Base-by-base conservation (phyloP, 1,284 basidiomycete species). In the Cutaneotrichosporon cyanovorans region DNA sequence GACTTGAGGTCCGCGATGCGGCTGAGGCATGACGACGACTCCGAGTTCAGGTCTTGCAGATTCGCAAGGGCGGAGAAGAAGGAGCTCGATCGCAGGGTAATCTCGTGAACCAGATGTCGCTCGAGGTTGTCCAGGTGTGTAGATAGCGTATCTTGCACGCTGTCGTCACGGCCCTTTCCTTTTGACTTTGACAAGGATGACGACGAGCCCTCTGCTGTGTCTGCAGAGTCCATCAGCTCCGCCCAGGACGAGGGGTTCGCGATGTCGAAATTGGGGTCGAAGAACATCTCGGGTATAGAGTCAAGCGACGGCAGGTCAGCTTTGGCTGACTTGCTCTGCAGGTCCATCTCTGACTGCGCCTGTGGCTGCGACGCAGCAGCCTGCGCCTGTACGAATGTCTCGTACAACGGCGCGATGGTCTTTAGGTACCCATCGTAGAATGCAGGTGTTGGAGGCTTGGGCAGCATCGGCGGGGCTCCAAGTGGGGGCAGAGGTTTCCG, bases 61-160 rank as follows among this genome's bases (percentile, higher is more conserved):
- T 97, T 97, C 9, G 88, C 82, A 19, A 99, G 79, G 1, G 93
- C 95, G 1, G 91, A 86, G 64, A 98, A 99, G 78, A 99, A 98
- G 3, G 89, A 90, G 0, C 87, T 81, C 0, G 89, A 89, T 5
- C 92, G 84, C 10, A 85, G 74, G 7, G 87, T 85, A 46, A 99
- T 95, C 71, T 97, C 93, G 57, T 83, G 82, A 14, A 95, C 81
- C 45, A 99, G 84, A 65, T 98, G 92, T 55, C 91, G 83, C 63
- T 99, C 93, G 52, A 98, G 81, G 2, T 87, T 86, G 66, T 97
- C 95, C 7, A 92, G 84, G 62, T 96, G 86, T 52, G 90, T 84
- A 12, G 89, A 91, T 46, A 97, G 80, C 62, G 83, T 85, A 64
- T 96, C 91, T n/a, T 95, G 83, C 1, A 93, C 75, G 76, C 72